phyloP scores from a whole-genome alignment of 164 flowering plant species.

The Macadamia integrifolia region DNA sequence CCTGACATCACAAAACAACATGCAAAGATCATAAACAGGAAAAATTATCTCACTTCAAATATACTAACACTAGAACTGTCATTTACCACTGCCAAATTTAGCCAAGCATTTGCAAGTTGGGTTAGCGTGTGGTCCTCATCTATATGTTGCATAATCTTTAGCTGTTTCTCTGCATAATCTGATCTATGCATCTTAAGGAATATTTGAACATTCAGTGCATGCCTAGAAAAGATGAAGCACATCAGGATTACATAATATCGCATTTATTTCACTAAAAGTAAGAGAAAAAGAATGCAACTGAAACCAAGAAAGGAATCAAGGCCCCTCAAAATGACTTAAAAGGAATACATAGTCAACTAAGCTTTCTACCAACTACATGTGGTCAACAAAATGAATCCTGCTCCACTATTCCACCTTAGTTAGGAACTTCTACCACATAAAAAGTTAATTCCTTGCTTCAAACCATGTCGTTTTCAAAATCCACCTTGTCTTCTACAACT shows the following conservation, averaged over 20 bases:
- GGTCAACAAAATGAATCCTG: too few relatives aligned
- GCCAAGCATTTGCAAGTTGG: constrained; percentile 81
- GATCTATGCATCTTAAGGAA: constrained; percentile 71
- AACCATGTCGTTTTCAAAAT: too few relatives aligned
- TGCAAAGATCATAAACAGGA: neutral
- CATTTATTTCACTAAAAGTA: too few relatives aligned
- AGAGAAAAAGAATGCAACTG: neutral
- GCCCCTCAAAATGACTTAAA: too few relatives aligned
- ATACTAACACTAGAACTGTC: neutral
- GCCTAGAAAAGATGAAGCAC: constrained; percentile 28
- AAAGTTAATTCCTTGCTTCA: too few relatives aligned
- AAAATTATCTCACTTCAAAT: neutral
- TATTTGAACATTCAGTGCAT: constrained; percentile 73
- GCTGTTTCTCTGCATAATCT: constrained; percentile 71
- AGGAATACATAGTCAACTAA: too few relatives aligned
- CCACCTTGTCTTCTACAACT: too few relatives aligned
- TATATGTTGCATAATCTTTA: constrained; percentile 63
- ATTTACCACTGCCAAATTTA: constrained; percentile 61
- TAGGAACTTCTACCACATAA: too few relatives aligned
- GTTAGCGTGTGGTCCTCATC: constrained; percentile 79
- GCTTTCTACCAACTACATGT: too few relatives aligned
- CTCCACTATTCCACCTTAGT: too few relatives aligned
- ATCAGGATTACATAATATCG: too few relatives aligned
- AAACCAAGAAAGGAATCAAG: too few relatives aligned
- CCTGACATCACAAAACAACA: constrained; percentile 27